A percentile compares a stretch with the other conserved stretches of the same genome.
Conservation (phyloP, 2,329 filamentous ascomycete species). For the Alternaria ethzedia region DNA sequence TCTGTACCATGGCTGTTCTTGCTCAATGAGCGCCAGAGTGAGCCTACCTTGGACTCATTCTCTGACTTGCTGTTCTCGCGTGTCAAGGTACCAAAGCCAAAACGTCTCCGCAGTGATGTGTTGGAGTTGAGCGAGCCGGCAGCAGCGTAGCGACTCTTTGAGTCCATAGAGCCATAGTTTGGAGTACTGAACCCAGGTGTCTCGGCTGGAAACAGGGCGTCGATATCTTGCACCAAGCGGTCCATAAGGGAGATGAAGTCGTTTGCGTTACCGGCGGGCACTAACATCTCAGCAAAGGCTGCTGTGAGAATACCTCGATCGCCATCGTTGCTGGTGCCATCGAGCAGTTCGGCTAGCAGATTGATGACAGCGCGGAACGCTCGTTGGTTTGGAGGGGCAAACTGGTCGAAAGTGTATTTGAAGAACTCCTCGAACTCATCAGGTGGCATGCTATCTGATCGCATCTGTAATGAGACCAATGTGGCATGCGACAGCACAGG, state of each 20-base stretch:
- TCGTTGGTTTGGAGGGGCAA: constrained; percentile 68
- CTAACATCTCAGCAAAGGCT: constrained; percentile 86
- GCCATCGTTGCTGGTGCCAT: constrained; percentile 88
- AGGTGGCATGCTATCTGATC: constrained; percentile 67
- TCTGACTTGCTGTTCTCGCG: constrained; percentile 80
- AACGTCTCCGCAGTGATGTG: constrained; percentile 83
- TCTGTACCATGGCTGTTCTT: constrained; percentile 64
- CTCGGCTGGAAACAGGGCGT: constrained; percentile 79
- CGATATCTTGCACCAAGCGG: constrained; percentile 86
- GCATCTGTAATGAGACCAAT: constrained; percentile 75
- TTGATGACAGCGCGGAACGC: constrained; percentile 86
- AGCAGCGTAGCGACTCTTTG: constrained; percentile 64
- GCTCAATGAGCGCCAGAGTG: constrained; percentile 86
- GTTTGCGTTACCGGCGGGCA: constrained; percentile 76
- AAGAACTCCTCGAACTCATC: constrained; percentile 72
- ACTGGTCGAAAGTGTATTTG: constrained; percentile 57
- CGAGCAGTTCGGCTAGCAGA: constrained; percentile 83
- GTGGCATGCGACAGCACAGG: constrained; percentile 76
- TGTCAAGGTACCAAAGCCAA: constrained; percentile 78
- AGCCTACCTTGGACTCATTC: constrained; percentile 71
- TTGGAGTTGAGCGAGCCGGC: constrained; percentile 84
- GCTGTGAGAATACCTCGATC: constrained; percentile 87
- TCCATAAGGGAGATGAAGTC: constrained; percentile 89
- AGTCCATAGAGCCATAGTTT: constrained; percentile 65
- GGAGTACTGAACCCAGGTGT: constrained; percentile 55